phyloP scores from a whole-genome alignment of 2,329 filamentous ascomycete species.

The Clarireedia monteithiana region DNA sequence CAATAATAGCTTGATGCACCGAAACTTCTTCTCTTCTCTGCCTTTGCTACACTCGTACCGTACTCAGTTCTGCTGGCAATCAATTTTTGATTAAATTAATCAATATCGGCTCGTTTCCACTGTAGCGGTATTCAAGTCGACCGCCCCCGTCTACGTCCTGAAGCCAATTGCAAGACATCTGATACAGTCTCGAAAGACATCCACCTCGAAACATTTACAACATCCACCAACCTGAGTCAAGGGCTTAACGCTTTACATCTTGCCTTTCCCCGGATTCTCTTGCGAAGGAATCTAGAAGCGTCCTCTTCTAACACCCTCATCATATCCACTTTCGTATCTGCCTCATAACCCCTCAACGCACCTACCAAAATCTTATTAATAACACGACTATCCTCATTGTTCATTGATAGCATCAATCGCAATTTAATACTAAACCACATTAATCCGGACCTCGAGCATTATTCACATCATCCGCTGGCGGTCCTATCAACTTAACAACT shows the following conservation, averaged over 20 bases:
- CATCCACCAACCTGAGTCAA: not conserved
- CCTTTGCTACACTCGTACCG: too few relatives aligned
- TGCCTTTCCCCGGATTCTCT: not conserved
- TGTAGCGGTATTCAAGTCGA: not conserved
- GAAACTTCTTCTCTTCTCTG: too few relatives aligned
- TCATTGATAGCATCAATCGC: not conserved
- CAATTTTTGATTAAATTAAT: too few relatives aligned
- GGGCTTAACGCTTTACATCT: not conserved
- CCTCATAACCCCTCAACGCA: slow-evolving; percentile 17
- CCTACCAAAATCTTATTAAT: slow-evolving; percentile 1
- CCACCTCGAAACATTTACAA: not conserved
- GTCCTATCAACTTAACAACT: slow-evolving; percentile 6
- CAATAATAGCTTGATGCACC: not conserved
- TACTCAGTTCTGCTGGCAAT: too few relatives aligned
- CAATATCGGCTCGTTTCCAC: too few relatives aligned
- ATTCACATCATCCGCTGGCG: slow-evolving; percentile 1
- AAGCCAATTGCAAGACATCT: not conserved
- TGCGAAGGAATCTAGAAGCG: slow-evolving; percentile 6
- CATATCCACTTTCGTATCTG: slow-evolving; percentile 9
- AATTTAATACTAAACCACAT: not conserved
- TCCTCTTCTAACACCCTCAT: slow-evolving; percentile 1
- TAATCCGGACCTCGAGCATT: not conserved
- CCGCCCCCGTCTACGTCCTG: not conserved
- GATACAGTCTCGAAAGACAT: not conserved
- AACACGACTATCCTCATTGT: not conserved